These are phyloP conservation scores for Ochromonas danica DNA, from an alignment of 108 stramenopile genomes.

Conservation along the genomic window DNA sequence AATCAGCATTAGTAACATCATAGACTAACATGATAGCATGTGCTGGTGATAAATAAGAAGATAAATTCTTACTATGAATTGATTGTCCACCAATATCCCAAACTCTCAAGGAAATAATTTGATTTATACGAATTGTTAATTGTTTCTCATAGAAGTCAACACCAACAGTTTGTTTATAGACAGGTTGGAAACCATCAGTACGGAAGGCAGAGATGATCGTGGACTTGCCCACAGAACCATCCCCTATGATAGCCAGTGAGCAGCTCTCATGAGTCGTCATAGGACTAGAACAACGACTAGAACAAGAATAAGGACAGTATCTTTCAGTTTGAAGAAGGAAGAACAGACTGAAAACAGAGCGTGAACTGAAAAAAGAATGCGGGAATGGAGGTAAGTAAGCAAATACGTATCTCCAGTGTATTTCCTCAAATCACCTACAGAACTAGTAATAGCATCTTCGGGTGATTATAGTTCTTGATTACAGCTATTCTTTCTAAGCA, in stretches of 20 bases:
- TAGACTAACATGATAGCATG: constrained; percentile 49
- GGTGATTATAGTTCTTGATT: too few relatives aligned
- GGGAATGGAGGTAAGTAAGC: too few relatives aligned
- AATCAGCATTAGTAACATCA: constrained; percentile 49
- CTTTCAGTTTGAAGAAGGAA: too few relatives aligned
- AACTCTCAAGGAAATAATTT: constrained; percentile 31
- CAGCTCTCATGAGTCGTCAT: constrained; percentile 1
- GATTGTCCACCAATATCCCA: constrained; percentile 57
- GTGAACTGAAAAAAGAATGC: too few relatives aligned
- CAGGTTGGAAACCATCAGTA: constrained; percentile 41
- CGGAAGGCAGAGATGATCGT: constrained; percentile 43
- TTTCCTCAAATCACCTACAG: too few relatives aligned
- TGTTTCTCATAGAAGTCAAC: constrained; percentile 49
- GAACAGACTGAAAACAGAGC: too few relatives aligned
- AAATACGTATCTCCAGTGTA: too few relatives aligned
- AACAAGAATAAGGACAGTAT: too few relatives aligned
- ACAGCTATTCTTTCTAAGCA: too few relatives aligned
- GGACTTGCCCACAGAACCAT: constrained; percentile 55
- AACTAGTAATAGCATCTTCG: too few relatives aligned
- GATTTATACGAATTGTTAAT: background rate
- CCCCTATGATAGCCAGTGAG: constrained; percentile 47
- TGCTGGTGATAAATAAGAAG: constrained; percentile 39
- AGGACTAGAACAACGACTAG: too few relatives aligned
- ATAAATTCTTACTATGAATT: constrained; percentile 41
- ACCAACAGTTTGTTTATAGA: constrained; percentile 54